Conservation (phyloP, 2,329 filamentous ascomycete species). For the Ophiocordyceps sinensis region DNA sequence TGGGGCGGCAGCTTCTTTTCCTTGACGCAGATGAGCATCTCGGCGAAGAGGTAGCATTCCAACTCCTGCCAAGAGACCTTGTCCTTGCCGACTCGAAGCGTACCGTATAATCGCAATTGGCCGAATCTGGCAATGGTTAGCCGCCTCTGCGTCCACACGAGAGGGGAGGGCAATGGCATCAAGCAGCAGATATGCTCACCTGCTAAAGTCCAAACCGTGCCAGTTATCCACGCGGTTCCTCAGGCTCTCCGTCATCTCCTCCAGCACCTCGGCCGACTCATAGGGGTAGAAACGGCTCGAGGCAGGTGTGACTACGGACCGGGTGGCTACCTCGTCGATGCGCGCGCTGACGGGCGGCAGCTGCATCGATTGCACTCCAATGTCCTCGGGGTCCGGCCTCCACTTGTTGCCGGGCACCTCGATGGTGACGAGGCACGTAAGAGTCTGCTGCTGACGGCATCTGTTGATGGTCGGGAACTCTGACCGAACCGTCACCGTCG, state of each 20-base stretch:
- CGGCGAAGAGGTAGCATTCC: slow-evolving; percentile 90
- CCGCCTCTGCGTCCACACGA: not conserved
- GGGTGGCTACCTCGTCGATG: slow-evolving; percentile 38
- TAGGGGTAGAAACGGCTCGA: slow-evolving; percentile 51
- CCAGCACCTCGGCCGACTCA: slow-evolving; percentile 61
- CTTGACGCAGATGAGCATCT: slow-evolving; percentile 99
- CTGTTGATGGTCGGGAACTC: slow-evolving; percentile 91
- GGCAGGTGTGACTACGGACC: slow-evolving; percentile 44
- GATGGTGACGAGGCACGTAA: slow-evolving; percentile 87
- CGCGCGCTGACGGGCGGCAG: slow-evolving; percentile 24
- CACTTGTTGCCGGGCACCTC: slow-evolving; percentile 90
- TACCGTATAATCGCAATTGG: slow-evolving; percentile 78
- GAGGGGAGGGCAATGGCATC: not conserved
- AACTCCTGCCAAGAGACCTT: slow-evolving; percentile 94
- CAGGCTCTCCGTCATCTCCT: slow-evolving; percentile 75
- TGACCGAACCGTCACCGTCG: slow-evolving; percentile 85
- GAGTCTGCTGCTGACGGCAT: slow-evolving; percentile 83
- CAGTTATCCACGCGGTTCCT: slow-evolving; percentile 90
- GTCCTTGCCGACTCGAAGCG: slow-evolving; percentile 88
- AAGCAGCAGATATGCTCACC: slow-evolving; percentile 28
- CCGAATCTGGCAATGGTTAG: slow-evolving; percentile 52
- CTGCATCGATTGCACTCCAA: slow-evolving; percentile 38
- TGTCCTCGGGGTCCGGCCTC: slow-evolving; percentile 71
- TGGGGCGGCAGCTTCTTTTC: slow-evolving; percentile 62
- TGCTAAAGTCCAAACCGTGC: slow-evolving; percentile 87